Conservation (phyloP, 202 grass and related monocot species). For the Panicum virgatum region DNA sequence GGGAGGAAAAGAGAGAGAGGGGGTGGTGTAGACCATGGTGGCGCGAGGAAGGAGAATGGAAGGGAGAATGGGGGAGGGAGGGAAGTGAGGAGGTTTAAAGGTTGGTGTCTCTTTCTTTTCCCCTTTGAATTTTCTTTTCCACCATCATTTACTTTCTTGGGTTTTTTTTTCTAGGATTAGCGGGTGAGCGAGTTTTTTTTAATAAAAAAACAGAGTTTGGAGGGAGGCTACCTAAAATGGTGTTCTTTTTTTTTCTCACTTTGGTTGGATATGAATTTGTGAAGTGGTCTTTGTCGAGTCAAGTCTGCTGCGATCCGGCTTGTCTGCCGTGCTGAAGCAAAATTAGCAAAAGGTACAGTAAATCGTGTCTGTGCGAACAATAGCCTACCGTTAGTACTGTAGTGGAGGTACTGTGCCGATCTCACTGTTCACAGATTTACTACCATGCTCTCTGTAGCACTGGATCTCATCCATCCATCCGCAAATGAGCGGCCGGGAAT, state of each 20-base stretch:
- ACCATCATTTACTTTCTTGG: neutral
- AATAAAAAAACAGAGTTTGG: neutral
- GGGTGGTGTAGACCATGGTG: slow-evolving; percentile 52
- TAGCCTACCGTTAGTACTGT: too few species aligned
- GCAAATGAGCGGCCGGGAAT: too few species aligned
- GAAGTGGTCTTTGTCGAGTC: neutral
- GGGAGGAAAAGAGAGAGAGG: slow-evolving; percentile 30
- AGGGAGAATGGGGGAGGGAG: slow-evolving; percentile 9
- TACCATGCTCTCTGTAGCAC: too few species aligned
- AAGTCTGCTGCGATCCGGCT: too few species aligned
- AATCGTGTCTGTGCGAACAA: too few species aligned
- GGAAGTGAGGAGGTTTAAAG: slow-evolving; percentile 55
- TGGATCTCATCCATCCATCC: too few species aligned
- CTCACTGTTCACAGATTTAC: too few species aligned
- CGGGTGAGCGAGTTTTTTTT: neutral
- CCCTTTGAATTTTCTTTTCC: neutral
- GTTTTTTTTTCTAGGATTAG: neutral
- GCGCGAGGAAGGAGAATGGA: slow-evolving; percentile 46
- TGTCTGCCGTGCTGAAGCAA: too few species aligned
- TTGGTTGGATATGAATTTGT: neutral
- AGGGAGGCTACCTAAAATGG: too few species aligned
- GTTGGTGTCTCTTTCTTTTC: slow-evolving; percentile 5
- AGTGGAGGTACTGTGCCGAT: too few species aligned
- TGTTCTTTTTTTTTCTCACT: too few species aligned
- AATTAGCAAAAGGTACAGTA: too few species aligned